These are phyloP conservation scores for Metarhizium brunneum DNA, from an alignment of 2,329 filamentous ascomycete genomes.

Conservation along the genomic window DNA sequence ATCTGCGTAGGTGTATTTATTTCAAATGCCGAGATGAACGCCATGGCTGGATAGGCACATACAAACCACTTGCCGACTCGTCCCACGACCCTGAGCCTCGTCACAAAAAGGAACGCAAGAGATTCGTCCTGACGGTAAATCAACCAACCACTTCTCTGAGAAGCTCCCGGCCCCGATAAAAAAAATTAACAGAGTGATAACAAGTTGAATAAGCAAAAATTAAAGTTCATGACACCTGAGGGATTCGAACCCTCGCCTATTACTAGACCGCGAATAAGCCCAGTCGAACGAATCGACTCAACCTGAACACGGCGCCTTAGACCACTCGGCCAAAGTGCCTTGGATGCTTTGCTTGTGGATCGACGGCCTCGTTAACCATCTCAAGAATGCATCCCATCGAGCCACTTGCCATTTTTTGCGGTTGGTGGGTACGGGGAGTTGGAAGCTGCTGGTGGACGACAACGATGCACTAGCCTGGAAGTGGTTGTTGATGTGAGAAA, in stretches of 20 bases:
- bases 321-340: conserved; percentile 18
- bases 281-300: neutral
- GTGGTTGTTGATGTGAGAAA: neutral
- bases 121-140: too few relatives aligned
- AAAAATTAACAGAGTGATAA: neutral
- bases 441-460: neutral
- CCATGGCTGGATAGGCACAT: too few relatives aligned
- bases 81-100: too few relatives aligned
- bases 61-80: too few relatives aligned
- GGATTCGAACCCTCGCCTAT: conserved; percentile 23
- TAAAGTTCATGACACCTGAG: conserved; percentile 16
- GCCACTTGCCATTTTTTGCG: neutral
- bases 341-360: conserved; percentile 4
- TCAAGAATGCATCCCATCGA: neutral
- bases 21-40: too few relatives aligned
- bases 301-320: conserved; percentile 11
- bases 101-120: too few relatives aligned
- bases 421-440: neutral
- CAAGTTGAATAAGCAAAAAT: neutral
- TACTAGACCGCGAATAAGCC: conserved; percentile 15
- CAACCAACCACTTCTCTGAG: too few relatives aligned
- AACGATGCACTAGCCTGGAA: neutral
- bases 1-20: too few relatives aligned
- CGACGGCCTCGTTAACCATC: neutral
- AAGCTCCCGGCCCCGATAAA: too few relatives aligned